phyloP scores from a whole-genome alignment of 1,284 basidiomycete species.

The Cerioporus squamosus region DNA sequence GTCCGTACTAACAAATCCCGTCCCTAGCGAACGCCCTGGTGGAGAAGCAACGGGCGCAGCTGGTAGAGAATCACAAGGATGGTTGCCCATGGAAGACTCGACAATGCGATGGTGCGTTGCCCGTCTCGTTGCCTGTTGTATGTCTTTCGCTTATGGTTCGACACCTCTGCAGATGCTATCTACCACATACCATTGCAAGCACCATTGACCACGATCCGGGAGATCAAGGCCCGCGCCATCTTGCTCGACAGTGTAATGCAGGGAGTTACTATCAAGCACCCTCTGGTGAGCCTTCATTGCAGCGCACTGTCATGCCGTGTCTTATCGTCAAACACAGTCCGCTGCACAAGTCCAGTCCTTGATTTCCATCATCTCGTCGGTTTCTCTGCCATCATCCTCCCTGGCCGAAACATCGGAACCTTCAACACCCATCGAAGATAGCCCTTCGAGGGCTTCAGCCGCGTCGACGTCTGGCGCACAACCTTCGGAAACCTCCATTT shows the following conservation, averaged over 20 bases:
- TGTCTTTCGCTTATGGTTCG: not conserved
- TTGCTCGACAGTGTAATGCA: slow-evolving; percentile 55
- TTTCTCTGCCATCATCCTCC: slow-evolving; percentile 25
- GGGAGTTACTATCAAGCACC: slow-evolving; percentile 67
- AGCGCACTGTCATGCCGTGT: not conserved
- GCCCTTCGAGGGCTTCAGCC: slow-evolving; percentile 2
- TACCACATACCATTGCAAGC: slow-evolving; percentile 75
- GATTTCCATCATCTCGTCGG: slow-evolving; percentile 33
- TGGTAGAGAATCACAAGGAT: slow-evolving; percentile 74
- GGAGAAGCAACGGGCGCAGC: slow-evolving; percentile 67
- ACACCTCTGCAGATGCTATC: slow-evolving; percentile 55
- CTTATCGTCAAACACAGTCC: slow-evolving; percentile 27
- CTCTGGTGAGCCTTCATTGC: slow-evolving; percentile 53
- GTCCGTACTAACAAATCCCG: slow-evolving; percentile 24
- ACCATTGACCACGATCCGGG: slow-evolving; percentile 59
- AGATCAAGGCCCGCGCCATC: slow-evolving; percentile 60
- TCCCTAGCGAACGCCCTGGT: slow-evolving; percentile 63
- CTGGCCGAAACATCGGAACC: slow-evolving; percentile 8
- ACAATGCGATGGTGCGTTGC: slow-evolving; percentile 73
- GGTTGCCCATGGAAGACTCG: slow-evolving; percentile 81
- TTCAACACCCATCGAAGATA: slow-evolving; percentile 10
- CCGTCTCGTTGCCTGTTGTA: not conserved
- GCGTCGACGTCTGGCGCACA: slow-evolving; percentile 21
- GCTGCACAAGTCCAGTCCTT: slow-evolving; percentile 39
- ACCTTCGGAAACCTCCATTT: slow-evolving; percentile 58